Base-by-base conservation (phyloP, 768 basidiomycete genomes). In the Lyophyllum semitale region DNA sequence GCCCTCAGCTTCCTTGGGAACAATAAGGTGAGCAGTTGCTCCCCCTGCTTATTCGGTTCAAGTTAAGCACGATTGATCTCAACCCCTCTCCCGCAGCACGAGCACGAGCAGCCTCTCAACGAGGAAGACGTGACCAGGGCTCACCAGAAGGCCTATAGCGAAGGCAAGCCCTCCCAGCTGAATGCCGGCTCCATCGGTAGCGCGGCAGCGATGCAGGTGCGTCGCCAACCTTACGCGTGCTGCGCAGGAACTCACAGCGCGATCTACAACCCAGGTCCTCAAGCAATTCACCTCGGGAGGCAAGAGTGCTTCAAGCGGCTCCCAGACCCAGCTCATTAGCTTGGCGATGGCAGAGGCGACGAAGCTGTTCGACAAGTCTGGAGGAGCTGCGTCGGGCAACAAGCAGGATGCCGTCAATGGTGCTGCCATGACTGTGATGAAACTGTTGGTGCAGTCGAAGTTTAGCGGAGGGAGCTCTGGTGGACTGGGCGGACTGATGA, bases 401-500 rank as follows among this genome's bases (percentile, higher is more conserved):
- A 91, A 91, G 73, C 93, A 95, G 63, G 91, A 93, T 63, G 87
- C 86, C 8, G 84, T 95, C 64, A 91, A 89, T 54, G 82, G 88
- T 12, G 93, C 93, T 42, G 91, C 88, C 3, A 86, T 88, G 84
- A 93, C 88, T 0, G 83, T 91, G 54, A 86, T 92, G 82, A 93
- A 95, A 73, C 74, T 94, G 37, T 65, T 93, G 41, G 83, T 91
- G 5, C 84, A 89, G 65, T 84, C 81, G 38, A 85, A 88, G 69
- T 76, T 85, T 62, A 77, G 77, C 59, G 73, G 69, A 26, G 67
- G 73, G 1, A 80, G 84, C 65, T 90, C 89, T 20, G 88, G 90
- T 37, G 90, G 91, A 1, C 66, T 94, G 38, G 66, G 84, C 38
- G 66, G 80, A 12, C 63, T 94, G 51, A 73, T 86, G 74, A 64